phyloP scores from a whole-genome alignment of 2,329 filamentous ascomycete genomes.

The Lasiodiplodia gonubiensis region DNA sequence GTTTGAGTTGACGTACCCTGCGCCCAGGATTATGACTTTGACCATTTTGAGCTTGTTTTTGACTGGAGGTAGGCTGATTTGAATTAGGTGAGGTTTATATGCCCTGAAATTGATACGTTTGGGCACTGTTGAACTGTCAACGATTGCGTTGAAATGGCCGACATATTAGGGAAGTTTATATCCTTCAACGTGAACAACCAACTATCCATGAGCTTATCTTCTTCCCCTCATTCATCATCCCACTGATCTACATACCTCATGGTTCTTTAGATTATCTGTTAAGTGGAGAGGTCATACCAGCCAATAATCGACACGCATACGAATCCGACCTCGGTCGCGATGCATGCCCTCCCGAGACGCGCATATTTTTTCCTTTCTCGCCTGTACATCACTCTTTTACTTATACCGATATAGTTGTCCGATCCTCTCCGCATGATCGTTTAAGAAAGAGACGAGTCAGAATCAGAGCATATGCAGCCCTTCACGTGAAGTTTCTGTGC shows the following conservation, averaged over 20 bases:
- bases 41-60: not conserved
- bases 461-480: too few relatives aligned
- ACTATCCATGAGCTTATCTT: not conserved
- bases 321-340: not conserved
- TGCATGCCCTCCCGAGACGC: not conserved
- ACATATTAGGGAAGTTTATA: not conserved
- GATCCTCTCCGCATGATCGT: too few relatives aligned
- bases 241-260: not conserved
- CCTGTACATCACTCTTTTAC: not conserved
- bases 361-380: constrained; percentile 1
- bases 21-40: constrained; percentile 25
- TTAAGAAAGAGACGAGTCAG: too few relatives aligned
- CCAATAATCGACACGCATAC: not conserved
- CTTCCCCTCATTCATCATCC: not conserved
- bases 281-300: not conserved
- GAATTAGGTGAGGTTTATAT: too few relatives aligned
- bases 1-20: constrained; percentile 19
- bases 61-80: not conserved
- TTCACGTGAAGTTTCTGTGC: too few relatives aligned
- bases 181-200: not conserved
- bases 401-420: not conserved
- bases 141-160: not conserved
- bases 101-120: too few relatives aligned
- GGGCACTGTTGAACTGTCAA: not conserved
- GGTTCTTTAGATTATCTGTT: not conserved